These are phyloP conservation scores for Cymbopogon citratus DNA, from an alignment of 176 grass and related monocot genomes.

Conservation along the genomic window DNA sequence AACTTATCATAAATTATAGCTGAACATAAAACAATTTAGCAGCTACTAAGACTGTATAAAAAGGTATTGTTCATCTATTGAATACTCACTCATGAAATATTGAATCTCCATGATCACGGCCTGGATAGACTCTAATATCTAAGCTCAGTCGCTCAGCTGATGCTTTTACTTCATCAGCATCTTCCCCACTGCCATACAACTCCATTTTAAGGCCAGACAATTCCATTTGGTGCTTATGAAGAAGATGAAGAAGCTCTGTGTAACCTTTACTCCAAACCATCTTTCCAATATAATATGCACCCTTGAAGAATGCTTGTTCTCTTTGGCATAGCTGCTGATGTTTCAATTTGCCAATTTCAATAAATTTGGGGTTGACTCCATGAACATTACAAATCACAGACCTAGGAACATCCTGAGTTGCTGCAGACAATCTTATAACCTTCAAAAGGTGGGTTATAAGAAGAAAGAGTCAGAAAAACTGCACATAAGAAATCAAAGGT, in stretches of 20 bases:
- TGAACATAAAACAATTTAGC: not conserved
- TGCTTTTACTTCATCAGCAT: constrained; percentile 61
- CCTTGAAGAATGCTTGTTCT: constrained; percentile 63
- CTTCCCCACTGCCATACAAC: constrained; percentile 93
- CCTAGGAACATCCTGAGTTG: constrained; percentile 86
- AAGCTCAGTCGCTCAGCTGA: constrained; percentile 59
- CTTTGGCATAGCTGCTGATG: constrained; percentile 48
- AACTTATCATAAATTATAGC: not conserved
- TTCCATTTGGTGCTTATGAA: constrained; percentile 58
- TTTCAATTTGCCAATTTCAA: constrained; percentile 74
- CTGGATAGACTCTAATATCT: constrained; percentile 68
- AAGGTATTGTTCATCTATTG: not conserved
- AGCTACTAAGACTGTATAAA: not conserved
- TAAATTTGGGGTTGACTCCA: constrained; percentile 95
- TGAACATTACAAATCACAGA: constrained; percentile 94
- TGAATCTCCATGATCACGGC: constrained; percentile 80
- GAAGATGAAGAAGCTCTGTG: constrained; percentile 71
- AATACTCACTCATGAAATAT: constrained; percentile 81
- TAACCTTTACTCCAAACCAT: constrained; percentile 99
- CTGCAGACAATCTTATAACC: constrained; percentile 92
- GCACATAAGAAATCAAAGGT: not conserved
- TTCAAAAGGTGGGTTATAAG: constrained; percentile 26
- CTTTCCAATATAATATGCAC: constrained; percentile 97
- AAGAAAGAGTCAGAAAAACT: constrained; percentile 15
- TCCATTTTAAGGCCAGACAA: constrained; percentile 78